These are phyloP conservation scores for Xerocomellus chrysenteron DNA, from an alignment of 768 basidiomycete genomes.

Conservation along the genomic window DNA sequence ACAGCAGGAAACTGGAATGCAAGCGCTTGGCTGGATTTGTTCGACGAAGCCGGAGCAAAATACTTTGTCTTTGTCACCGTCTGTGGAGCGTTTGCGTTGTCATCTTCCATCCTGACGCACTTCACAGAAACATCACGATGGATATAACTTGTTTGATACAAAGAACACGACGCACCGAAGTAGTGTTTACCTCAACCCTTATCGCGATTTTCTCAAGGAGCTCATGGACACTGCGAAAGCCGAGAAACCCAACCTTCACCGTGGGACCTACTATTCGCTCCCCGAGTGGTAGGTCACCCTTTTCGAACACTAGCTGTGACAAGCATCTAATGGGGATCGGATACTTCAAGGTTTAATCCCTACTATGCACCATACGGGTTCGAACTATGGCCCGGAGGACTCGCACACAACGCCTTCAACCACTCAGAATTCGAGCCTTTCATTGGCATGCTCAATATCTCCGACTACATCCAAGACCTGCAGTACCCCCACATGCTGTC, in stretches of 20 bases:
- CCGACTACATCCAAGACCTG: slow-evolving; percentile 51
- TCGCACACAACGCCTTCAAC: slow-evolving; percentile 53
- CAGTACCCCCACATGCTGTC: slow-evolving; percentile 53
- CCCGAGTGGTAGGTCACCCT: slow-evolving; percentile 46
- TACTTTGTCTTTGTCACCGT: slow-evolving; percentile 60
- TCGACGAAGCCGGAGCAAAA: slow-evolving; percentile 56
- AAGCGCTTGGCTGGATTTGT: slow-evolving; percentile 52
- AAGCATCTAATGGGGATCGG: not conserved
- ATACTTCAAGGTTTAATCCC: slow-evolving; percentile 48
- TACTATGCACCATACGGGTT: slow-evolving; percentile 52
- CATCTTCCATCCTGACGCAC: not conserved
- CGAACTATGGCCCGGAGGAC: slow-evolving; percentile 49
- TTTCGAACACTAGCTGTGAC: not conserved
- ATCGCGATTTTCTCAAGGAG: slow-evolving; percentile 51
- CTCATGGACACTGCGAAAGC: slow-evolving; percentile 48
- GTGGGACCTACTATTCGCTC: slow-evolving; percentile 59
- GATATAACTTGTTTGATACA: slow-evolving; percentile 57
- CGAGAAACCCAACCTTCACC: slow-evolving; percentile 49
- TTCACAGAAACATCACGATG: slow-evolving; percentile 60
- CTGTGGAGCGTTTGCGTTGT: slow-evolving; percentile 5
- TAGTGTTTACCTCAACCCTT: slow-evolving; percentile 47
- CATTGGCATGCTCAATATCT: slow-evolving; percentile 48
- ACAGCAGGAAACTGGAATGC: slow-evolving; percentile 54
- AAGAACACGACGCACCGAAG: slow-evolving; percentile 51
- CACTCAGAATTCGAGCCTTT: slow-evolving; percentile 49